These are phyloP conservation scores for Aspergillus sp. DNA, from an alignment of 2,329 filamentous ascomycete genomes.

Conservation along the genomic window DNA sequence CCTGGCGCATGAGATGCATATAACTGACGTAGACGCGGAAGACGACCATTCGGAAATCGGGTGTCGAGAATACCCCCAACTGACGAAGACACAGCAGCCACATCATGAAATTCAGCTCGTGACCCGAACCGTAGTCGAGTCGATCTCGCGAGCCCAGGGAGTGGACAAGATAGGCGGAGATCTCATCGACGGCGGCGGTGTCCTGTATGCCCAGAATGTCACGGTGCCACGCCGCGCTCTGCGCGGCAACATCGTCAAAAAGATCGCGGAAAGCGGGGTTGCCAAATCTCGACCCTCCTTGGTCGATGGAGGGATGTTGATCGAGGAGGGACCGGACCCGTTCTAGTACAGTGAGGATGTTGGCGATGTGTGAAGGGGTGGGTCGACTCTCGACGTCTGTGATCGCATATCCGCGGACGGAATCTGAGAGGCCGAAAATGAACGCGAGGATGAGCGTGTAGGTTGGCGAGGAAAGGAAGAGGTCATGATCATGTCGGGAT, in stretches of 20 bases:
- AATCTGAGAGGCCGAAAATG: slow-evolving; percentile 81
- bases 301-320: slow-evolving; percentile 75
- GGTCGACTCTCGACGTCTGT: slow-evolving; percentile 25
- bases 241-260: slow-evolving; percentile 54
- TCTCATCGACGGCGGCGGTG: slow-evolving; percentile 61
- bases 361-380: slow-evolving; percentile 58
- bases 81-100: slow-evolving; percentile 95
- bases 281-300: slow-evolving; percentile 85
- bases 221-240: slow-evolving; percentile 41
- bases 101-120: slow-evolving; percentile 95
- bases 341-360: slow-evolving; percentile 68
- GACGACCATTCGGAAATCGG: slow-evolving; percentile 71
- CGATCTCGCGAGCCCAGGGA: slow-evolving; percentile 81
- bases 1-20: slow-evolving; percentile 76
- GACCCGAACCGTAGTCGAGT: slow-evolving; percentile 95
- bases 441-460: slow-evolving; percentile 77
- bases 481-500: slow-evolving; percentile 72
- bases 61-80: slow-evolving; percentile 59
- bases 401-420: slow-evolving; percentile 56
- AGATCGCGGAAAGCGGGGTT: slow-evolving; percentile 88
- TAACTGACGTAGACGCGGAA: slow-evolving; percentile 80
- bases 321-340: slow-evolving; percentile 65
- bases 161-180: slow-evolving; percentile 75
- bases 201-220: slow-evolving; percentile 38
- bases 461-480: slow-evolving; percentile 75